Percentiles rank a stretch among this genome's conserved stretches.
These are phyloP conservation scores for Wickerhamiella galacta DNA, from an alignment of 805 yeast species.

Conservation along the genomic window DNA sequence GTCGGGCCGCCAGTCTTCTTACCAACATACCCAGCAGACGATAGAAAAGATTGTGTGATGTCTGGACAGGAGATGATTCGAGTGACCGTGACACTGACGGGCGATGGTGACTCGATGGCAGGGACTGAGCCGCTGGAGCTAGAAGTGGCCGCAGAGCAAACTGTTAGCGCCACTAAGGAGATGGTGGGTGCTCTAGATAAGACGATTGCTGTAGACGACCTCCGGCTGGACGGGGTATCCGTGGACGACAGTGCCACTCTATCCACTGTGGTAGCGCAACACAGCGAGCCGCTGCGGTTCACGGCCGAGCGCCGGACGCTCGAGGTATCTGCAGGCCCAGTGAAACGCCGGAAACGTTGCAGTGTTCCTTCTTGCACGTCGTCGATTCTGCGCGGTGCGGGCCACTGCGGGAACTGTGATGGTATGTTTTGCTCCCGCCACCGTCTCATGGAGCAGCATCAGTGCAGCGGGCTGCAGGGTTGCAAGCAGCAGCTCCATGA, in stretches of 20 bases:
- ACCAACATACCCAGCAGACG: too few species aligned
- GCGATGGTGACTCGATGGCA: neutral
- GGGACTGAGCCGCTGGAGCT: constrained; percentile 6
- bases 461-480: constrained; percentile 56
- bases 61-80: neutral
- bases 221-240: constrained; percentile 16
- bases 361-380: constrained; percentile 43
- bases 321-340: constrained; percentile 17
- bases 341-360: constrained; percentile 29
- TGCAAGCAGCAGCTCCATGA: constrained; percentile 77
- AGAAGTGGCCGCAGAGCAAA: constrained; percentile 16
- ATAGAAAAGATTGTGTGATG: too few species aligned
- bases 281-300: constrained; percentile 18
- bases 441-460: constrained; percentile 70
- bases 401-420: constrained; percentile 70
- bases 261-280: constrained; percentile 15
- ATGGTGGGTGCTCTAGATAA: constrained; percentile 18
- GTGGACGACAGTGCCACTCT: constrained; percentile 20
- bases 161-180: constrained; percentile 21
- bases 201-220: constrained; percentile 16
- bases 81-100: neutral
- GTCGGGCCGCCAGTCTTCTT: neutral
- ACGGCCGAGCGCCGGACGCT: constrained; percentile 17
- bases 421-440: constrained; percentile 81
- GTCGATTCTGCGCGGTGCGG: constrained; percentile 48